Evolutionary conservation across 352 stramenopile genomes (phyloP).

Genomic region (Phytophthora sp.): DNA sequence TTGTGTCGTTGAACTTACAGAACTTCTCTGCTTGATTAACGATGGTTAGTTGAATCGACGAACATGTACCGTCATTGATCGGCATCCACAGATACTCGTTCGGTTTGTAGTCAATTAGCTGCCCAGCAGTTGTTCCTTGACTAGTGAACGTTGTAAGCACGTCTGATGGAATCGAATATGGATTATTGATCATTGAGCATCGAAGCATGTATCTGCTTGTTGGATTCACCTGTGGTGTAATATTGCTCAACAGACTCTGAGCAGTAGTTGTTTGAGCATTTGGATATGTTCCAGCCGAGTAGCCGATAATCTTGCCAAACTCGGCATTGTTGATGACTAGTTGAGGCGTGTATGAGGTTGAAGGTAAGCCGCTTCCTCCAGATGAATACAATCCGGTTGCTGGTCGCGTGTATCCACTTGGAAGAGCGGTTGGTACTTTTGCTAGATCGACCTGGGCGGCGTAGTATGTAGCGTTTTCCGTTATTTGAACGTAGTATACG

Average conservation of each 20-base stretch:
- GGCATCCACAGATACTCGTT: not conserved
- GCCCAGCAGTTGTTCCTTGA: not conserved
- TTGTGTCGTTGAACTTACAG: not conserved
- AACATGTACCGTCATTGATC: not conserved
- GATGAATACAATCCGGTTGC: slow-evolving; percentile 22
- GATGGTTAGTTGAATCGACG: not conserved
- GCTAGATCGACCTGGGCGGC: slow-evolving; percentile 14
- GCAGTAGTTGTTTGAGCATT: not conserved
- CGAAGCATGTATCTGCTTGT: not conserved
- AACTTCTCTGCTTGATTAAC: not conserved
- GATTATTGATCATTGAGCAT: slow-evolving; percentile 9
- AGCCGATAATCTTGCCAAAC: not conserved
- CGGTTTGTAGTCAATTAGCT: not conserved
- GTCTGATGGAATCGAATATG: not conserved
- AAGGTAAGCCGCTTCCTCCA: slow-evolving; percentile 19
- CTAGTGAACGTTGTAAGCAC: not conserved
- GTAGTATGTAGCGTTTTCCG: slow-evolving; percentile 29
- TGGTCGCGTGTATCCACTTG: slow-evolving; percentile 20
- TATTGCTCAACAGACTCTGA: not conserved
- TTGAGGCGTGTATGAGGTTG: not conserved
- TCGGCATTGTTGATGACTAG: slow-evolving; percentile 2
- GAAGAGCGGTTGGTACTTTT: slow-evolving; percentile 3
- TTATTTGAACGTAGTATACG: slow-evolving; percentile 24
- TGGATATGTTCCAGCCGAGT: not conserved
- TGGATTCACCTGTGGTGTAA: slow-evolving; percentile 3